Evolutionary conservation across 345 rosid genomes (phyloP), one percentile per base, ranked within the genome.

Genomic region (Eucalyptus pauciflora): DNA sequence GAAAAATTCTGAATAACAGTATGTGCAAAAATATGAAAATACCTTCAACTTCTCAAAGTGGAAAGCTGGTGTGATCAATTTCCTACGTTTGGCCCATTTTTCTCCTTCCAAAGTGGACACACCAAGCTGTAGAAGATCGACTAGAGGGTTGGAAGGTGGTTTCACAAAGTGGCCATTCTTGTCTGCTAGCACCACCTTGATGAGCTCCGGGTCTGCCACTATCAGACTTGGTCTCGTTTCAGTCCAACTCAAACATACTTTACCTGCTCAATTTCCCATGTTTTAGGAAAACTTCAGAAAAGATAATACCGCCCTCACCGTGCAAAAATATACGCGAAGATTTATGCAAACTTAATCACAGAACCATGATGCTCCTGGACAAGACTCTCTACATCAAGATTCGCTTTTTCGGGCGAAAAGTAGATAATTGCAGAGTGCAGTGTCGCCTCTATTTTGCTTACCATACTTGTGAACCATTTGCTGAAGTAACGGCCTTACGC

Each of bases 11-110:
- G n/a, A 51, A 31, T 18, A 31, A 86, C 12, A 41, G 88, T 41
- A 76, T 37, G 83, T 5, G 48, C 27, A 76, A 18, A 76, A 76
- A 20, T 76, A 20, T 76, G 46, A 10, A 37, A 14, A 50, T 86
- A 94, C 94, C 95, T 93, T 95, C 14, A 93, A 87, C 88, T 91
- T 94, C 71, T 93, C 94, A 2, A 90, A 50, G 87, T 95, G 96
- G 85, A 94, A 95, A 60, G 92, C 93, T 86, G 92, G 96, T 80
- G 91, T 93, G 58, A 93, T 88, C 62, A 93, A 49, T 90, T 69
- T 91, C 91, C 95, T 90, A 88, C 89, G 94, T 88, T 45, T 86
- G 49, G 93, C 92, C 96, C 95, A 95, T 46, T 91, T 76, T 67
- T 91, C 93, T n/a, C 94, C 95, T 89, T 94, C 94, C 43, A 88